These are phyloP conservation scores for Alternaria hordeiaustralica DNA, from an alignment of 2,329 filamentous ascomycete species.

Conservation along the genomic window DNA sequence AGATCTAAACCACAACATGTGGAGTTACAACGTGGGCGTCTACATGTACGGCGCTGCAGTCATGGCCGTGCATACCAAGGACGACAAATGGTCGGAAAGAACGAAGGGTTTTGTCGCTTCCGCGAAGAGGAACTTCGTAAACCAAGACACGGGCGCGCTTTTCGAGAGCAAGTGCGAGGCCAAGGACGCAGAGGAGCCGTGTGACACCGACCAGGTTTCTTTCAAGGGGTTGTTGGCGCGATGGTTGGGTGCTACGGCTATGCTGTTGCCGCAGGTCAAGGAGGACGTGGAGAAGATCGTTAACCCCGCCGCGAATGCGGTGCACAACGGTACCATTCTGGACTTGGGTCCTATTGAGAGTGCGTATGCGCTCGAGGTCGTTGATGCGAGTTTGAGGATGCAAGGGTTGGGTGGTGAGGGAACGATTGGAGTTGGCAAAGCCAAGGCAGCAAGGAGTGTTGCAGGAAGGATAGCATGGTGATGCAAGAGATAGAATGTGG, in stretches of 20 bases:
- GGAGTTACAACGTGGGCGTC: conserved; percentile 60
- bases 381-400: conserved; percentile 24
- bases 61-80: conserved; percentile 28
- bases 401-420: conserved; percentile 22
- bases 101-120: conserved; percentile 46
- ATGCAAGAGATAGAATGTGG: background rate
- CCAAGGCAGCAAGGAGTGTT: conserved; percentile 11
- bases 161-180: conserved; percentile 70
- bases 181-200: conserved; percentile 47
- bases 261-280: conserved; percentile 24
- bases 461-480: conserved; percentile 15
- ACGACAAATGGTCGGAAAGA: conserved; percentile 26
- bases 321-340: conserved; percentile 11
- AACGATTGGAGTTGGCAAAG: conserved; percentile 16
- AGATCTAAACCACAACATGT: conserved; percentile 51
- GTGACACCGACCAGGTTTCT: conserved; percentile 71
- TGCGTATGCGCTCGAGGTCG: conserved; percentile 25
- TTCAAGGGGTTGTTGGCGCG: conserved; percentile 61
- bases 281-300: conserved; percentile 21
- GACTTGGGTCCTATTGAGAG: conserved; percentile 18
- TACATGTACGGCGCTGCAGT: conserved; percentile 57
- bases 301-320: conserved; percentile 13
- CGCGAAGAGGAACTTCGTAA: conserved; percentile 32
- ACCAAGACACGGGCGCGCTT: conserved; percentile 24
- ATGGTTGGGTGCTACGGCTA: conserved; percentile 36